Evolutionary conservation across 2,329 filamentous ascomycete genomes (phyloP).

Genomic region (Pseudocercospora macadamiae): DNA sequence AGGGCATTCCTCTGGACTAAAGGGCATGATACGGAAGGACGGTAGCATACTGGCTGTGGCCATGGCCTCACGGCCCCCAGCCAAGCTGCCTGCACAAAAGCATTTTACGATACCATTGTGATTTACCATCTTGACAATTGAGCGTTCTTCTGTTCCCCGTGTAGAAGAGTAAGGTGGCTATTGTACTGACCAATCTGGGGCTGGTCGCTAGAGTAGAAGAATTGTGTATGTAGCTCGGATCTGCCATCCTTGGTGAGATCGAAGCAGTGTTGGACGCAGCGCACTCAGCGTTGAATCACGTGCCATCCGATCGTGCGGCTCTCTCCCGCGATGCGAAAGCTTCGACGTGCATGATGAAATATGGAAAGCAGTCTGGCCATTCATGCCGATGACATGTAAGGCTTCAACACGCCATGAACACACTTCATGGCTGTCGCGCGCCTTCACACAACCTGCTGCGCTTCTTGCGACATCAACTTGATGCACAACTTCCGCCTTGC

Average conservation of each 20-base stretch:
- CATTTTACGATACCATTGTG: conserved; percentile 1
- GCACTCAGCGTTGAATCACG: too few species aligned
- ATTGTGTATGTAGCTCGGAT: background rate
- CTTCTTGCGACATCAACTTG: conserved; percentile 73
- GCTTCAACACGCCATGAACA: conserved; percentile 31
- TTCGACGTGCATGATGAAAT: background rate
- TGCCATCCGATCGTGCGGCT: too few species aligned
- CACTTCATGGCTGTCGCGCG: conserved; percentile 35
- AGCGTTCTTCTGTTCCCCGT: background rate
- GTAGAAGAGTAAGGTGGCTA: background rate
- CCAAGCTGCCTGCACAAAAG: background rate
- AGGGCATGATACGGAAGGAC: background rate
- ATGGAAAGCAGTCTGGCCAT: background rate
- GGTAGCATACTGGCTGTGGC: background rate
- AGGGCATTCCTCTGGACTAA: conserved; percentile 72
- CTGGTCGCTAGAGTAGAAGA: background rate
- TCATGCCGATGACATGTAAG: conserved; percentile 5
- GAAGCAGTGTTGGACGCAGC: too few species aligned
- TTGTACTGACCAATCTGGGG: background rate
- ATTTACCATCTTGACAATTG: background rate
- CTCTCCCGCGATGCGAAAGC: background rate
- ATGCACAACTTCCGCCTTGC: conserved; percentile 58
- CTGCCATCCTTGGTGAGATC: background rate
- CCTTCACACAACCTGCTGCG: conserved; percentile 65
- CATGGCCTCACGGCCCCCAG: background rate